phyloP scores from a whole-genome alignment of 768 basidiomycete species.

The Punctularia strigosozonata region DNA sequence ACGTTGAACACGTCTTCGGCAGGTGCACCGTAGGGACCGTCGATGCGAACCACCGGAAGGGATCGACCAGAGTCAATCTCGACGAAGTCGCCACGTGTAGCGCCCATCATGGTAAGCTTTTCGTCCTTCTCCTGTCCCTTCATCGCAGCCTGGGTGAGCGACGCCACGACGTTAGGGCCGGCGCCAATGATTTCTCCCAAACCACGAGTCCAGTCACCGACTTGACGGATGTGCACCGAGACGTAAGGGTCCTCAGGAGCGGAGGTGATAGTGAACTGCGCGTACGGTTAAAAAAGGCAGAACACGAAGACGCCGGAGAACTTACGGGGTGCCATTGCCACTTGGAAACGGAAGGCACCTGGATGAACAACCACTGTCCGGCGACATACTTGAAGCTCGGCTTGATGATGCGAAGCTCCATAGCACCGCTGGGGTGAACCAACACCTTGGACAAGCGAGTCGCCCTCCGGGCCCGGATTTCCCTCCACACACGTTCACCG shows the following conservation, averaged over 20 bases:
- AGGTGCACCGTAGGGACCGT: conserved; percentile 90
- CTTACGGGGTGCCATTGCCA: conserved; percentile 95
- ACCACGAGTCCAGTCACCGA: conserved; percentile 76
- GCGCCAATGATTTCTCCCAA: conserved; percentile 83
- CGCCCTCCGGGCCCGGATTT: conserved; percentile 65
- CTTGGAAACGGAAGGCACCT: conserved; percentile 73
- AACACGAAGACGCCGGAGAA: conserved; percentile 8
- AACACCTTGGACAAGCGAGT: conserved; percentile 80
- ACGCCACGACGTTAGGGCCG: conserved; percentile 62
- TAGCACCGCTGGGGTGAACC: conserved; percentile 83
- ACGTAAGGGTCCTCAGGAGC: conserved; percentile 92
- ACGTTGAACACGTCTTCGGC: conserved; percentile 82
- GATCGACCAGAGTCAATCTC: conserved; percentile 51
- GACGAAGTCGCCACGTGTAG: conserved; percentile 66
- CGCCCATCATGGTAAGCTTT: conserved; percentile 17
- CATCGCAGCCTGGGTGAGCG: conserved; percentile 71
- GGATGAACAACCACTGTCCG: conserved; percentile 87
- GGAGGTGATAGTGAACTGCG: conserved; percentile 86
- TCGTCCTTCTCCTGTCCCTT: conserved; percentile 61
- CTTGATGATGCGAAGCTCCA: conserved; percentile 90
- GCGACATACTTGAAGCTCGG: conserved; percentile 86
- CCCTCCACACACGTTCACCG: conserved; percentile 74
- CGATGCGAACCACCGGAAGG: conserved; percentile 66
- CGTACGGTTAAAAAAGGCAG: background rate
- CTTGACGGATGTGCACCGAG: conserved; percentile 88